A percentile compares a stretch with the other conserved stretches of the same genome.
These are phyloP conservation scores for Ascochyta fabae DNA, from an alignment of 2,329 filamentous ascomycete genomes.

Conservation along the genomic window DNA sequence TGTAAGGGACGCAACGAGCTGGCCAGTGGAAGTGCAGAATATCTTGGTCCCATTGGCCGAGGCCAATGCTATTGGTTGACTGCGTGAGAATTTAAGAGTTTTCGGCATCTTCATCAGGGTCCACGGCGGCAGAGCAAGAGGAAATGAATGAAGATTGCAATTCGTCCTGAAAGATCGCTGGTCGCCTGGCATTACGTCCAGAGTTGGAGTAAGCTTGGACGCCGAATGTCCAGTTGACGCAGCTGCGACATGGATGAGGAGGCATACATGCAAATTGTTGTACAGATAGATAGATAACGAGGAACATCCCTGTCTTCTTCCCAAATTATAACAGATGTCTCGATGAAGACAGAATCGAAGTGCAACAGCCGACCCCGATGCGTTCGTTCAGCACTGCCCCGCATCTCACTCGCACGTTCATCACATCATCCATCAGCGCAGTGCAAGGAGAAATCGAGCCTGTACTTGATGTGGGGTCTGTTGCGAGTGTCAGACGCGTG, in stretches of 20 bases:
- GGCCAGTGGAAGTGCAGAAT: not conserved
- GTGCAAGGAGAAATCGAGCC: no score
- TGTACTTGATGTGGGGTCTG: not conserved
- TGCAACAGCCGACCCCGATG: not conserved
- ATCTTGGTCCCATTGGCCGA: not conserved
- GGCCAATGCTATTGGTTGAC: no score
- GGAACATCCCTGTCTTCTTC: no score
- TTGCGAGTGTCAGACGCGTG: slow-evolving; percentile 6
- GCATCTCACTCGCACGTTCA: not conserved
- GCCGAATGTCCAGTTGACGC: not conserved
- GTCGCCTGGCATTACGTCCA: not conserved
- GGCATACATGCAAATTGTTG: not conserved
- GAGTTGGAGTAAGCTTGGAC: not conserved
- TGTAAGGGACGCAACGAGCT: not conserved
- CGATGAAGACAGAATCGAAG: not conserved
- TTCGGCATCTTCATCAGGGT: not conserved
- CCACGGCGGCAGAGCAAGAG: not conserved
- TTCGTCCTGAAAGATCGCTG: not conserved
- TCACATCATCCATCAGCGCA: not conserved
- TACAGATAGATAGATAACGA: not conserved
- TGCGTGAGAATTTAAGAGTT: no score
- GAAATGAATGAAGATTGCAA: not conserved
- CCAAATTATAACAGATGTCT: not conserved
- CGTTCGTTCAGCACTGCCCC: not conserved
- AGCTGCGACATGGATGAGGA: not conserved